Evolutionary conservation across 108 stramenopile genomes (phyloP).

Genomic region (Fistulifera pelliculosa): DNA sequence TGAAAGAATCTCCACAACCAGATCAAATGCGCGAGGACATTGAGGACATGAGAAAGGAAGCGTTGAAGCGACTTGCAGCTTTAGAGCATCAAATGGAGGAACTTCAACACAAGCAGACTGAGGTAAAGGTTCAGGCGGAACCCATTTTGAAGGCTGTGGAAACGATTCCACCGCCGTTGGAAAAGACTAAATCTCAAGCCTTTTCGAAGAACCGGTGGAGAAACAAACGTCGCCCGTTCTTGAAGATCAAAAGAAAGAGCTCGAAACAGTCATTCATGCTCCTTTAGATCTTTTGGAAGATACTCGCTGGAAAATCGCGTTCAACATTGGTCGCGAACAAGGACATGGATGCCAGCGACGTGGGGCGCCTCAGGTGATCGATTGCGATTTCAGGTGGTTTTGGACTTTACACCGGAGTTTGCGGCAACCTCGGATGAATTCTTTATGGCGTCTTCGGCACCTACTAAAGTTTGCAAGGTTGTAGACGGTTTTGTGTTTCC

Average conservation of each 20-base stretch:
- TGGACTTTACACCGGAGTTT: slow-evolving; percentile 48
- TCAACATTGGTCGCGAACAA: slow-evolving; percentile 58
- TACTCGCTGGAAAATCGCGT: slow-evolving; percentile 54
- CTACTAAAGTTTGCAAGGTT: slow-evolving; percentile 43
- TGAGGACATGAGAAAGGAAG: slow-evolving; percentile 51
- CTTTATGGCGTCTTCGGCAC: slow-evolving; percentile 32
- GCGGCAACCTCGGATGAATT: slow-evolving; percentile 54
- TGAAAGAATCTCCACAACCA: no score
- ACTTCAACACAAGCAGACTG: background rate
- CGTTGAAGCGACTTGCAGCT: slow-evolving; percentile 37
- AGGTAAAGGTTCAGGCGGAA: background rate
- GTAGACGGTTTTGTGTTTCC: slow-evolving; percentile 19
- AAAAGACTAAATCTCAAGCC: background rate
- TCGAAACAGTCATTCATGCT: background rate
- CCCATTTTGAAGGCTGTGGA: background rate
- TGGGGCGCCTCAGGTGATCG: slow-evolving; percentile 64
- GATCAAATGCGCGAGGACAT: slow-evolving; percentile 40
- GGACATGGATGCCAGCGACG: slow-evolving; percentile 79
- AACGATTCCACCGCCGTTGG: background rate
- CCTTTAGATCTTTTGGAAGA: slow-evolving; percentile 13
- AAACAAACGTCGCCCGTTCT: background rate
- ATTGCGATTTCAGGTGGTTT: slow-evolving; percentile 41
- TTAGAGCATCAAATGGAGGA: slow-evolving; percentile 35
- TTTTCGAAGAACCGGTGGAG: background rate
- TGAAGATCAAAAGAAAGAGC: slow-evolving; percentile 3